Evolutionary conservation across 805 yeast species (phyloP).

Genomic region (Barnettozyma vustinii): DNA sequence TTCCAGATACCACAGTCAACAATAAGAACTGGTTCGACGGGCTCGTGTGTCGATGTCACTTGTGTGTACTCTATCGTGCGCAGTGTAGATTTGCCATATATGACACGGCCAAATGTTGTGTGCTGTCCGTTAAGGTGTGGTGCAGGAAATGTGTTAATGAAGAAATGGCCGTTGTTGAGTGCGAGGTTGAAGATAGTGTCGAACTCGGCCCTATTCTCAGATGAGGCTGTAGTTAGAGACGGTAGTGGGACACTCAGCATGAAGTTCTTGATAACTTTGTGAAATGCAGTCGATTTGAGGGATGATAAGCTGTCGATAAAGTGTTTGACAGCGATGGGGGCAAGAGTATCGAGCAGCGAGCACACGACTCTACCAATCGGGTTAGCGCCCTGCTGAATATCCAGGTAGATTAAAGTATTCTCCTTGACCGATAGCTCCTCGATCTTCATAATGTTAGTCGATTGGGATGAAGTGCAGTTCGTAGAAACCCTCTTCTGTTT

Average conservation of each 20-base stretch:
- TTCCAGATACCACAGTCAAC: conserved; percentile 61
- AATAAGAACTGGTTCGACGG: conserved; percentile 40
- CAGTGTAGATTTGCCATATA: conserved; percentile 62
- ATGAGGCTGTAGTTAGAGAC: conserved; percentile 45
- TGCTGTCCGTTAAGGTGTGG: conserved; percentile 76
- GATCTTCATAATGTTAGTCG: background rate
- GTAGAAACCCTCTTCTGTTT: background rate
- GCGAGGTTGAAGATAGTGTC: conserved; percentile 49
- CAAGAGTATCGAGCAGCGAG: background rate
- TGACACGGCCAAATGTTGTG: conserved; percentile 69
- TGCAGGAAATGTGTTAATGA: conserved; percentile 61
- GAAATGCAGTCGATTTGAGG: conserved; percentile 40
- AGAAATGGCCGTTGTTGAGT: conserved; percentile 64
- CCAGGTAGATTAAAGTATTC: background rate
- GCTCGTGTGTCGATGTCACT: conserved; percentile 40
- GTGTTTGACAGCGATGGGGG: conserved; percentile 27
- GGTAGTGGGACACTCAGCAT: conserved; percentile 47
- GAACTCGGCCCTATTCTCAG: conserved; percentile 47
- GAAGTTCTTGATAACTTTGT: conserved; percentile 62
- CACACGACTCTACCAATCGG: background rate
- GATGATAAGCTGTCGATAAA: background rate
- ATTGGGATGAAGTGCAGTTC: background rate
- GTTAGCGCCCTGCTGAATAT: background rate
- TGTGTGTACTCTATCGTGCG: conserved; percentile 54
- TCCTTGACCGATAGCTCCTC: background rate